These are phyloP conservation scores for Melampsora abietis-canadensis DNA, from an alignment of 1,284 basidiomycete species.

Conservation along the genomic window DNA sequence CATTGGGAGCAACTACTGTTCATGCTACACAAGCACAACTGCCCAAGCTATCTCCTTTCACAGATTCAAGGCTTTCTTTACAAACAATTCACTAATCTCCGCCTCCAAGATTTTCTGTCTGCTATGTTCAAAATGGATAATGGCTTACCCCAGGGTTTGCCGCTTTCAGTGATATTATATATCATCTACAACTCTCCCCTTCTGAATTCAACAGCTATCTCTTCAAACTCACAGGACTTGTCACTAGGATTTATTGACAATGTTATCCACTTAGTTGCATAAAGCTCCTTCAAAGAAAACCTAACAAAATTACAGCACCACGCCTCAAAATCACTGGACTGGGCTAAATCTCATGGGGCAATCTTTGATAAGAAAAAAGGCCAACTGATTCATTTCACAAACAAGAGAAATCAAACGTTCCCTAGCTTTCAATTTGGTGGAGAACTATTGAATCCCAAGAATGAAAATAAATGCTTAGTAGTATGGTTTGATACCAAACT, in stretches of 20 bases:
- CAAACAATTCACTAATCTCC: neutral
- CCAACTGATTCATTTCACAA: neutral
- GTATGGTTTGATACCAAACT: conserved; percentile 13
- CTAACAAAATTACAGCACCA: neutral
- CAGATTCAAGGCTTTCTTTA: neutral
- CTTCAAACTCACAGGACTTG: neutral
- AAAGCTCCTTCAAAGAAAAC: neutral
- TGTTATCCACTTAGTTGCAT: conserved; percentile 1
- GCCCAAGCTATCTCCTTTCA: neutral
- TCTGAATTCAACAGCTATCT: neutral
- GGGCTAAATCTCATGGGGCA: neutral
- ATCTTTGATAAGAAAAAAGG: conserved; percentile 29
- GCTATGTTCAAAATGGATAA: neutral
- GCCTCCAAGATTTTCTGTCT: neutral
- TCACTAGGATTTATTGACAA: conserved; percentile 21
- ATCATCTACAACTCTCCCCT: conserved; percentile 8
- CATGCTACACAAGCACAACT: neutral
- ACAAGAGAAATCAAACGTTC: neutral
- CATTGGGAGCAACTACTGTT: neutral
- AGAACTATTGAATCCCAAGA: neutral
- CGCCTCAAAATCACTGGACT: neutral
- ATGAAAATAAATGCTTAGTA: neutral
- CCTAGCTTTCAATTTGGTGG: neutral
- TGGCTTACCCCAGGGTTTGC: conserved; percentile 15
- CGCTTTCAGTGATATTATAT: neutral